A percentile compares a stretch with the other conserved stretches of the same genome.
phyloP scores from a whole-genome alignment of 1,284 basidiomycete species.

The Inonotus hispidus region DNA sequence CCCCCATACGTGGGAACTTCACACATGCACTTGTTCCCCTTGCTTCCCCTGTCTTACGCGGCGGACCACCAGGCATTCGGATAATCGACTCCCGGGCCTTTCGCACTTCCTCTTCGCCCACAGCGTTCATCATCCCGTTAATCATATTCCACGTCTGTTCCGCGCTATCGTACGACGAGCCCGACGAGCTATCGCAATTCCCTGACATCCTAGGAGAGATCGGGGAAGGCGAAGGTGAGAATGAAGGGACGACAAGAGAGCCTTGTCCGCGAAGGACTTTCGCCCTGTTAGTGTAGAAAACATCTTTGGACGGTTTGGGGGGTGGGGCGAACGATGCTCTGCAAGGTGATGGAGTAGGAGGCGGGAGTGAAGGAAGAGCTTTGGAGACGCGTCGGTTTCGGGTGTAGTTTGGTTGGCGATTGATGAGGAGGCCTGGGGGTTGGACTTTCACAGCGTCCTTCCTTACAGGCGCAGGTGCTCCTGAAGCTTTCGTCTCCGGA shows the following conservation, averaged over 20 bases:
- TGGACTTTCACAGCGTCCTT: neutral
- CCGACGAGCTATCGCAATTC: neutral
- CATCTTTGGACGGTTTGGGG: neutral
- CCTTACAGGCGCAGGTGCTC: neutral
- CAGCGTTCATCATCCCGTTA: conserved; percentile 8
- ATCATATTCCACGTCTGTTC: conserved; percentile 15
- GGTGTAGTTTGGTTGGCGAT: neutral
- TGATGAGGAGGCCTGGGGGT: conserved; percentile 7
- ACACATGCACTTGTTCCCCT: neutral
- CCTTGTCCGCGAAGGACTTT: conserved; percentile 6
- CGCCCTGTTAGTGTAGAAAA: conserved; percentile 1
- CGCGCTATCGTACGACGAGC: conserved; percentile 7
- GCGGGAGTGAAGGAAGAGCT: conserved; percentile 11
- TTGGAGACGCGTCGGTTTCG: conserved; percentile 3
- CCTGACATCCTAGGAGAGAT: neutral
- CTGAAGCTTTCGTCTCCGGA: neutral
- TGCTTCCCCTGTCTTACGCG: neutral
- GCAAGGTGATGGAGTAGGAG: neutral
- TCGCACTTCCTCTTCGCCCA: conserved; percentile 3
- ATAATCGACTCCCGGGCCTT: neutral
- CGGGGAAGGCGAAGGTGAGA: no score
- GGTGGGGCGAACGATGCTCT: neutral
- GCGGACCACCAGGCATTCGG: neutral
- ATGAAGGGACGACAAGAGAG: neutral
- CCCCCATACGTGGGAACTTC: neutral